Conservation (phyloP, 768 basidiomycete species). For the Aureoboletus auriporus region DNA sequence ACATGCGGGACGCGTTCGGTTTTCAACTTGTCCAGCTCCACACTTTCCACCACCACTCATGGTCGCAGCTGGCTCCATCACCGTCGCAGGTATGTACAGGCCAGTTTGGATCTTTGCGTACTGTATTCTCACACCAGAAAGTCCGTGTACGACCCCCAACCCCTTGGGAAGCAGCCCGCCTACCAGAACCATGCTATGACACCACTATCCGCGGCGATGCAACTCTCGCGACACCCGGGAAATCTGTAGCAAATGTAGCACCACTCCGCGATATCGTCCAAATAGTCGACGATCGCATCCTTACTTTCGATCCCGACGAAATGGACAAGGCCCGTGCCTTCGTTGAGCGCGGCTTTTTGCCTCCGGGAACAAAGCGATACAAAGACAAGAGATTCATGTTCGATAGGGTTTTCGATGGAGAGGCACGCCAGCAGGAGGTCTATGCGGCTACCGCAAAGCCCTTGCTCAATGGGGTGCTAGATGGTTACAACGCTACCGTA, state of each 20-base stretch:
- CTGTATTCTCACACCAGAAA: slow-evolving; percentile 30
- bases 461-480: slow-evolving; percentile 76
- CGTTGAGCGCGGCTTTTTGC: slow-evolving; percentile 79
- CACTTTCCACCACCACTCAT: slow-evolving; percentile 34
- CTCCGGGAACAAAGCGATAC: slow-evolving; percentile 87
- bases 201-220: slow-evolving; percentile 77
- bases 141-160: slow-evolving; percentile 92
- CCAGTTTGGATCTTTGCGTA: neutral
- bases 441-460: slow-evolving; percentile 86
- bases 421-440: slow-evolving; percentile 80
- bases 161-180: slow-evolving; percentile 76
- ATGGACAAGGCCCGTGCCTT: slow-evolving; percentile 77
- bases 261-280: slow-evolving; percentile 76
- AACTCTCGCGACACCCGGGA: slow-evolving; percentile 68
- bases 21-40: slow-evolving; percentile 22
- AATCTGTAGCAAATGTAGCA: slow-evolving; percentile 47
- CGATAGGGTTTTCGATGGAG: slow-evolving; percentile 84
- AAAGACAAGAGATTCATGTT: slow-evolving; percentile 98
- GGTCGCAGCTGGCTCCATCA: slow-evolving; percentile 85
- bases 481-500: slow-evolving; percentile 95
- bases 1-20: slow-evolving; percentile 22
- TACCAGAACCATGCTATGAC: slow-evolving; percentile 73
- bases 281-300: slow-evolving; percentile 89
- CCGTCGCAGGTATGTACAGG: slow-evolving; percentile 63
- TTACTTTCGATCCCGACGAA: slow-evolving; percentile 95